phyloP scores from a whole-genome alignment of 345 rosid genomes.

The Hypericum androsaemum region DNA sequence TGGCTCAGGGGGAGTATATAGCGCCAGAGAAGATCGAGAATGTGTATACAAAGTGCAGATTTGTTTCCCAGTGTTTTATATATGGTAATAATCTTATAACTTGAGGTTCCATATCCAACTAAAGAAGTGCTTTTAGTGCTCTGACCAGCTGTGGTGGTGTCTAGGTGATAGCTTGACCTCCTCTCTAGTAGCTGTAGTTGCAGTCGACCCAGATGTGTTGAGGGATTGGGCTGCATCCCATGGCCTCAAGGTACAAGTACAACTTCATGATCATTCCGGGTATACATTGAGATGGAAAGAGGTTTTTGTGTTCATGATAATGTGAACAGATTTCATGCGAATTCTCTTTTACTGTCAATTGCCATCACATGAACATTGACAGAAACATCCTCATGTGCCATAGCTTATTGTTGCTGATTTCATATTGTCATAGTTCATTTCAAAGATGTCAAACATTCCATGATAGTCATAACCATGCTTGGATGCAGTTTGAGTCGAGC shows the following conservation, averaged over 20 bases:
- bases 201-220: conserved; percentile 65
- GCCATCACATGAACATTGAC: too few species aligned
- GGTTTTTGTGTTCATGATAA: too few species aligned
- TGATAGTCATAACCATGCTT: too few species aligned
- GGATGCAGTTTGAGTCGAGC: too few species aligned
- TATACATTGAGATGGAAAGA: too few species aligned
- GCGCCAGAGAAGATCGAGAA: conserved; percentile 43
- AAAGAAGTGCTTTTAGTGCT: conserved; percentile 4
- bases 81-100: conserved; percentile 17
- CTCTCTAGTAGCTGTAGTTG: conserved; percentile 59
- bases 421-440: too few species aligned
- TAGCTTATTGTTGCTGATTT: too few species aligned
- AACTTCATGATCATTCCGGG: background rate
- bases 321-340: too few species aligned
- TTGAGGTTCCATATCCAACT: conserved; percentile 6
- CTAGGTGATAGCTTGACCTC: conserved; percentile 88
- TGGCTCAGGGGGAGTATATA: conserved; percentile 44
- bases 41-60: conserved; percentile 32
- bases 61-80: conserved; percentile 32
- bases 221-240: conserved; percentile 65
- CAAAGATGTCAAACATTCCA: too few species aligned
- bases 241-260: conserved; percentile 50
- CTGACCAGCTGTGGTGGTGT: conserved; percentile 17
- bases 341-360: too few species aligned
- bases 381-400: too few species aligned